Percentiles rank a stretch among this genome's conserved stretches.
phyloP scores from a whole-genome alignment of 352 stramenopile species.

The Globisporangium emineosum region DNA sequence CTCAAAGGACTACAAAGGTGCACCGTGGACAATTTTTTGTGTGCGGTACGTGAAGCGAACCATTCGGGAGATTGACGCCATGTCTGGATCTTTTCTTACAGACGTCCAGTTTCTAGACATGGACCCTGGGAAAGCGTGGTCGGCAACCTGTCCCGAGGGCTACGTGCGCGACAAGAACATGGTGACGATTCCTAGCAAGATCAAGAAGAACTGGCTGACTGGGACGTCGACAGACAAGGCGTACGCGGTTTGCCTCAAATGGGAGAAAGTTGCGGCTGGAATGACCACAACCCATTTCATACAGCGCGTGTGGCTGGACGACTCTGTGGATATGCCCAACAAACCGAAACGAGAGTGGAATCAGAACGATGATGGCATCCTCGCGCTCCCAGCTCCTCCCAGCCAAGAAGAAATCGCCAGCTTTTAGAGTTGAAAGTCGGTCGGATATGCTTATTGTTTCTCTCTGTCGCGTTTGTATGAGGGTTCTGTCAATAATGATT shows the following conservation, averaged over 20 bases:
- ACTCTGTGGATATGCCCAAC: conserved; percentile 29
- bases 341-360: conserved; percentile 27
- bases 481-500: no score
- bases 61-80: conserved; percentile 28
- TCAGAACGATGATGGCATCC: neutral
- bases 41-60: conserved; percentile 26
- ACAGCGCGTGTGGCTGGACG: conserved; percentile 40
- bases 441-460: neutral
- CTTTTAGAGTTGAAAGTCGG: conserved; percentile 8
- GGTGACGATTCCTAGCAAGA: conserved; percentile 33
- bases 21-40: conserved; percentile 47
- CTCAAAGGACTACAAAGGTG: conserved; percentile 40
- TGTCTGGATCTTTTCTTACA: conserved; percentile 19
- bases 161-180: conserved; percentile 29
- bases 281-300: conserved; percentile 28
- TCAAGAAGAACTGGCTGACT: conserved; percentile 31
- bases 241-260: conserved; percentile 39
- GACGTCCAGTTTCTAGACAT: conserved; percentile 38
- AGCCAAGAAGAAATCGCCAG: conserved; percentile 10
- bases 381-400: conserved; percentile 8
- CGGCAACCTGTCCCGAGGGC: conserved; percentile 21
- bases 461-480: no score
- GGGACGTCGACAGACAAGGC: conserved; percentile 24
- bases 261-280: conserved; percentile 15
- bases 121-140: conserved; percentile 25